Percentiles rank a stretch among this genome's conserved stretches.
Evolutionary conservation across 2,329 filamentous ascomycete species (phyloP).

Genomic region (Xylaria sp.): DNA sequence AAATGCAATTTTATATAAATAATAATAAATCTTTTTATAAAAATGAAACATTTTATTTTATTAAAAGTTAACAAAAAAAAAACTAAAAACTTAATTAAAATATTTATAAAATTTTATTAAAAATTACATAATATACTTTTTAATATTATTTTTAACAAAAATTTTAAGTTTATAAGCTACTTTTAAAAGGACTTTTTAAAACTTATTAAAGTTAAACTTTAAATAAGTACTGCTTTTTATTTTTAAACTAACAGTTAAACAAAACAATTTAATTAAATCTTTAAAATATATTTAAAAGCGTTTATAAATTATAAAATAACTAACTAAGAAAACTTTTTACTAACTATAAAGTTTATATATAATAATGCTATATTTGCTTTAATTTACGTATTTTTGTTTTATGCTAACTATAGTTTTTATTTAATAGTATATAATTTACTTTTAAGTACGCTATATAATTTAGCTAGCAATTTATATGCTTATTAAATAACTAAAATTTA

Average conservation of each 20-base stretch:
- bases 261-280: too few species aligned
- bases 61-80: not conserved
- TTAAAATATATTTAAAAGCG: not conserved
- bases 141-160: not conserved
- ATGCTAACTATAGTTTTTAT: too few species aligned
- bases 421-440: too few species aligned
- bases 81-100: too few species aligned
- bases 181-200: not conserved
- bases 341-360: not conserved
- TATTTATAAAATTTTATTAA: too few species aligned
- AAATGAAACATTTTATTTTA: not conserved
- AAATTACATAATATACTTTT: not conserved
- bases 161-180: not conserved
- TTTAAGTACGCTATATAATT: too few species aligned
- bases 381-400: too few species aligned
- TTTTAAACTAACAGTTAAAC: not conserved
- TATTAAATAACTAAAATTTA: too few species aligned
- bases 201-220: not conserved
- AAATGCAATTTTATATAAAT: too few species aligned
- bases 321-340: not conserved
- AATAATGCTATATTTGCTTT: not conserved
- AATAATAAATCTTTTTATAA: not conserved
- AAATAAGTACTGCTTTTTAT: too few species aligned
- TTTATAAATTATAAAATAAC: not conserved
- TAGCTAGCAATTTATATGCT: too few species aligned